A percentile compares a stretch with the other conserved stretches of the same genome.
These are phyloP conservation scores for Dianthus caryophyllus DNA, from an alignment of 148 eudicot species.

Conservation along the genomic window DNA sequence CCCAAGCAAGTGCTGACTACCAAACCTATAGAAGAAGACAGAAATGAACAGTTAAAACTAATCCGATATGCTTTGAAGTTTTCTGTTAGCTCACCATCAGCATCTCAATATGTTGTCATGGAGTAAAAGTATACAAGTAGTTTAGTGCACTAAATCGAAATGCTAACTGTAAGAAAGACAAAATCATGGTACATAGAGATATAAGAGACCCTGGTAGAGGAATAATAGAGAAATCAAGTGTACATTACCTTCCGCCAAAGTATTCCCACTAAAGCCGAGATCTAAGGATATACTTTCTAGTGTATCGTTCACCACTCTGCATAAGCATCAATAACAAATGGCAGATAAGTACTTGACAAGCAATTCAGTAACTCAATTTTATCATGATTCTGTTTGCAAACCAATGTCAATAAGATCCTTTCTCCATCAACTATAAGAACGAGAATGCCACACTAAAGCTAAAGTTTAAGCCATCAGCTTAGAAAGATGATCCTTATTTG, in stretches of 20 bases:
- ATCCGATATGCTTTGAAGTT: neutral
- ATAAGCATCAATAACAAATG: slow-evolving; percentile 23
- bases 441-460: neutral
- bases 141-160: neutral
- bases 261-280: slow-evolving; percentile 75
- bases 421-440: neutral
- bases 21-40: slow-evolving; percentile 44
- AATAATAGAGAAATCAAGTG: neutral
- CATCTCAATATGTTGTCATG: neutral
- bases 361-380: neutral
- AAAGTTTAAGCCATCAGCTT: neutral
- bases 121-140: neutral
- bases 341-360: slow-evolving; percentile 7
- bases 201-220: no score
- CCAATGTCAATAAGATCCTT: neutral
- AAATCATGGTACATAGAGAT: no score
- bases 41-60: neutral
- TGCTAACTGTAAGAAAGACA: slow-evolving; percentile 1
- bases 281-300: slow-evolving; percentile 78
- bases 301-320: slow-evolving; percentile 87
- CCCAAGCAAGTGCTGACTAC: slow-evolving; percentile 84
- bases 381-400: neutral
- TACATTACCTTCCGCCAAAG: slow-evolving; percentile 72
- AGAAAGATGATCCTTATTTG: no score
- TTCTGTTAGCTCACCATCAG: neutral